Conservation (phyloP, 2,329 filamentous ascomycete genomes). For the Canariomyces notabilis region DNA sequence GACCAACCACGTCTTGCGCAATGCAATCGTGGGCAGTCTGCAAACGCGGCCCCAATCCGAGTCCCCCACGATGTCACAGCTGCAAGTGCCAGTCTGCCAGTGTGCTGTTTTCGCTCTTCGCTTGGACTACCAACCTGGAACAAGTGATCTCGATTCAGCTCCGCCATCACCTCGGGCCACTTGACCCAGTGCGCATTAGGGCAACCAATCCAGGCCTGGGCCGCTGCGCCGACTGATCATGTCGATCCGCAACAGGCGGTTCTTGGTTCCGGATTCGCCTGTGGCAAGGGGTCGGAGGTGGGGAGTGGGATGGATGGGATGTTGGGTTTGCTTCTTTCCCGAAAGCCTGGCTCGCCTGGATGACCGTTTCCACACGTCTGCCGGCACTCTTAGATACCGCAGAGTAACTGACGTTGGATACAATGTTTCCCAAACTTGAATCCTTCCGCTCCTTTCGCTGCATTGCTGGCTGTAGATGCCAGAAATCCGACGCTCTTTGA, state of each 20-base stretch:
- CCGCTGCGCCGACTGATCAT: conserved; percentile 6
- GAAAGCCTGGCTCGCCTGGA: neutral
- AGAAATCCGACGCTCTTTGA: no score
- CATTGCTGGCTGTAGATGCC: no score
- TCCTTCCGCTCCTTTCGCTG: no score
- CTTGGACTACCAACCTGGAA: neutral
- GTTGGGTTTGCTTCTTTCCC: neutral
- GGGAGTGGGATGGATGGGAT: neutral
- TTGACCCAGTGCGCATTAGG: neutral
- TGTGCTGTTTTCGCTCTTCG: neutral
- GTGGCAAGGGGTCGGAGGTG: neutral
- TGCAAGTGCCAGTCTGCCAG: neutral
- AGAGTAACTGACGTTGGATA: no score
- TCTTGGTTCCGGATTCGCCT: conserved; percentile 3
- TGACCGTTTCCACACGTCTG: neutral
- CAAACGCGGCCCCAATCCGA: no score
- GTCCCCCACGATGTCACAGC: neutral
- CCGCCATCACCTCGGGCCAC: neutral
- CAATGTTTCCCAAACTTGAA: no score
- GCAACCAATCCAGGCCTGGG: conserved; percentile 3
- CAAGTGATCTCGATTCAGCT: no score
- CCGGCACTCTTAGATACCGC: no score
- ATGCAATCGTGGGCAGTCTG: no score
- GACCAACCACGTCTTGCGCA: no score
- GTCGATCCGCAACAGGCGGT: conserved; percentile 6